These are phyloP conservation scores for Candida germanica DNA, from an alignment of 805 yeast species.

Conservation along the genomic window DNA sequence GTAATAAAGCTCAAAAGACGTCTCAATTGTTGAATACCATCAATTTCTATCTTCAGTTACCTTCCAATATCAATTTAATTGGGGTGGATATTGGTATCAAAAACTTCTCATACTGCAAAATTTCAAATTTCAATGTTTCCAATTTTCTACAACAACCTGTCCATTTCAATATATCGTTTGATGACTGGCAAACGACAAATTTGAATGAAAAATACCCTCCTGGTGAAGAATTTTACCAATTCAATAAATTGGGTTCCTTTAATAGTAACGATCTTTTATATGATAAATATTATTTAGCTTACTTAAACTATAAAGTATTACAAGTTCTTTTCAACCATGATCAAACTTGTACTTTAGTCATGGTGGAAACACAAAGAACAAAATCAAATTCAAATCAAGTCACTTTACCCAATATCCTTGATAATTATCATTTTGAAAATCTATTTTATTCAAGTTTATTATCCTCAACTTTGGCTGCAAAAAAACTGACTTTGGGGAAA, in stretches of 20 bases:
- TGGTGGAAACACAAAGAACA: slow-evolving; percentile 41
- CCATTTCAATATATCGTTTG: slow-evolving; percentile 2
- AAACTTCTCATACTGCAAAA: slow-evolving; percentile 38
- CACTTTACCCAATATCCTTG: slow-evolving; percentile 38
- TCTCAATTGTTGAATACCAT: slow-evolving; percentile 5
- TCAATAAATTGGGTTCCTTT: slow-evolving; percentile 7
- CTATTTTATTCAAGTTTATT: slow-evolving; percentile 31
- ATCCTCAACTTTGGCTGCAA: slow-evolving; percentile 10
- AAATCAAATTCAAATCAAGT: slow-evolving; percentile 29
- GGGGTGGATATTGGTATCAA: slow-evolving; percentile 42
- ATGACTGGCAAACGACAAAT: slow-evolving; percentile 16
- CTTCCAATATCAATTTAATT: slow-evolving; percentile 16
- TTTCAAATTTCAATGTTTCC: slow-evolving; percentile 3
- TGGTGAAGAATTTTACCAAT: slow-evolving; percentile 3
- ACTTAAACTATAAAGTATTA: slow-evolving; percentile 16
- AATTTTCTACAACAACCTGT: no score
- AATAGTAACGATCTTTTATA: slow-evolving; percentile 2
- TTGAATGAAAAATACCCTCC: slow-evolving; percentile 10
- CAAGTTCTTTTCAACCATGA: slow-evolving; percentile 19
- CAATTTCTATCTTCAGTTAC: slow-evolving; percentile 8
- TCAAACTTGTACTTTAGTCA: slow-evolving; percentile 17
- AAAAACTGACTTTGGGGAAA: slow-evolving; percentile 1
- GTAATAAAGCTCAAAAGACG: slow-evolving; percentile 15
- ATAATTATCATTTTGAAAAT: slow-evolving; percentile 37
- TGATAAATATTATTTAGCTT: slow-evolving; percentile 10